Evolutionary conservation across 2,329 filamentous ascomycete species (phyloP).

Genomic region (Curvularia sp.): DNA sequence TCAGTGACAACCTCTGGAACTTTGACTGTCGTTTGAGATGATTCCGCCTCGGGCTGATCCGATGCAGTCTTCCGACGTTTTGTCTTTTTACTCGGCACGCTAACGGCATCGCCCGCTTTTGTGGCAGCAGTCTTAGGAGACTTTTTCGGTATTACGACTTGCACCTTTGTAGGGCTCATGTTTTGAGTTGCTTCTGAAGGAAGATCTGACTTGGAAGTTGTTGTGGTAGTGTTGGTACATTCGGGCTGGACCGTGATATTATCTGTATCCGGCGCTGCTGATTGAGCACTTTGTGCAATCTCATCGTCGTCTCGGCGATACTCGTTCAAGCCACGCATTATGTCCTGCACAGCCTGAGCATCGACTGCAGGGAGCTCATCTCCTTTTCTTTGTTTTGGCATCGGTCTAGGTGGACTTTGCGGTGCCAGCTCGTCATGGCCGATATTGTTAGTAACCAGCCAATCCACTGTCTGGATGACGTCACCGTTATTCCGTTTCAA

Average conservation of each 20-base stretch:
- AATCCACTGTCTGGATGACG: constrained; percentile 40
- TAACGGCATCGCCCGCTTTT: constrained; percentile 4
- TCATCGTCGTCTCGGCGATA: constrained; percentile 13
- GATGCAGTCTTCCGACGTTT: constrained; percentile 34
- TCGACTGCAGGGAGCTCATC: background rate
- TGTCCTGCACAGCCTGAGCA: constrained; percentile 11
- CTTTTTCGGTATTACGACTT: constrained; percentile 35
- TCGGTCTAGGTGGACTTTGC: constrained; percentile 22
- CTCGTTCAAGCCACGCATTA: constrained; percentile 14
- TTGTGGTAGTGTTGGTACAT: background rate
- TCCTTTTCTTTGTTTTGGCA: constrained; percentile 1
- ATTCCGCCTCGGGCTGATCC: constrained; percentile 22
- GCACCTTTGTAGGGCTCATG: constrained; percentile 29
- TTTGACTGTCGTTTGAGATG: background rate
- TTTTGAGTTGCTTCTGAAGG: background rate
- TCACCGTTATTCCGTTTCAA: constrained; percentile 39
- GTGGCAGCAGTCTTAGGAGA: constrained; percentile 8
- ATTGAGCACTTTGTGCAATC: background rate
- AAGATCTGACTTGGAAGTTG: background rate
- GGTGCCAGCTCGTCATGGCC: constrained; percentile 41
- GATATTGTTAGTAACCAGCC: constrained; percentile 38
- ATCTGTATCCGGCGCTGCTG: background rate
- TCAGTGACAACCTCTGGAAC: constrained; percentile 14
- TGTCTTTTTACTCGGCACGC: constrained; percentile 20
- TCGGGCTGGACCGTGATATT: background rate